Evolutionary conservation across 2,329 filamentous ascomycete genomes (phyloP), one percentile per base, ranked within the genome.

Genomic region (Parascedosporium putredinis): DNA sequence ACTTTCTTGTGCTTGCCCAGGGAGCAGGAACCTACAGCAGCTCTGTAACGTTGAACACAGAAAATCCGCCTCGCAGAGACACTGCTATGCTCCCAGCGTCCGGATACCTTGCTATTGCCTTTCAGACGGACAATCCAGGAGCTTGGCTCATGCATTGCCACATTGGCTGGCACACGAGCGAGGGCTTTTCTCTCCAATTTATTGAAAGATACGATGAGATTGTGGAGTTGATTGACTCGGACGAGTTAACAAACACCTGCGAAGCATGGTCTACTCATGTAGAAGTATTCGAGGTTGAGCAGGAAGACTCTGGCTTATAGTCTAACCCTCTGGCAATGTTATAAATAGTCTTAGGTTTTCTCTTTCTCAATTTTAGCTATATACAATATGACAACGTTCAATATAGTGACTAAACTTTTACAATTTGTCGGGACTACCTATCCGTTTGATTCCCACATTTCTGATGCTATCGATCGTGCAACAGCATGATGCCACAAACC

Each of bases 71-170:
- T 25, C 69, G 75, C 4, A 66, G 75, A 29, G 74, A 78, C 55
- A 70, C 72, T 1, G 72, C 72, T 4, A 66, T 72, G 51, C 63
- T 78, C 1, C 67, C 66, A 0, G 57, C 56, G 1, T 53, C 55
- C 5, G 72, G 73, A 0, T 69, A 70, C 56, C 51, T 75, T 2
- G 68, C 74, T 16, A 62, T 77, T 47, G 72, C 70, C 2, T 71
- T 74, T 52, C 60, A 72, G 55, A 66, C 67, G 0, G 63, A 68
- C 47, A 77, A 76, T 56, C 69, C 73, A 1, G 73, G 74, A 0
- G 61, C 63, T 0, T 75, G 72, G 72, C 58, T 73, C 1, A 67
- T 75, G 55, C 73, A 75, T 56, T 76, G 73, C 56, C 72, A 75
- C 55, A 70, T 74, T 3, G 65, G 66, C 7, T 73, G 71, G 63